Evolutionary conservation across 257 asterid species (phyloP).

Genomic region (Dorcoceras hygrometricum): DNA sequence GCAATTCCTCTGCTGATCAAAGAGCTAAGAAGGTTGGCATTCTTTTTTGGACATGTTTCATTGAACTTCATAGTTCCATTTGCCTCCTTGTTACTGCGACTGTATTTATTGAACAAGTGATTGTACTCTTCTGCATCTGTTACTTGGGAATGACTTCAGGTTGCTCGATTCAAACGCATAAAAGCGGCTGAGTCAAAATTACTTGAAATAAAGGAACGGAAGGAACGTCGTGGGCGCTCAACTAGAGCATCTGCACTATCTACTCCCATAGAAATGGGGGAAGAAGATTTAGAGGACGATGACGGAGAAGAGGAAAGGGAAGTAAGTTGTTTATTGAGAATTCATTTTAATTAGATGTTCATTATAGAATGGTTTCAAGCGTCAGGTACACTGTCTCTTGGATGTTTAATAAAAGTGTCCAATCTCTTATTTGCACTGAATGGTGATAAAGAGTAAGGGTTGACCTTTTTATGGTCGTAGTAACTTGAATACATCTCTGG

Average conservation of each 20-base stretch:
- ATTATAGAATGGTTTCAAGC: not conserved
- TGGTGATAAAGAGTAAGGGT: not conserved
- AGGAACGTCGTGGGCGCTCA: conserved; percentile 93
- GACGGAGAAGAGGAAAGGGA: conserved; percentile 99
- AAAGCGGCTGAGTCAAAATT: conserved; percentile 83
- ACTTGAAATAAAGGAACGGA: conserved; percentile 82
- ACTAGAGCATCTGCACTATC: conserved; percentile 91
- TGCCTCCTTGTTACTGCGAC: not conserved
- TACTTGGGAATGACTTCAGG: conserved; percentile 38
- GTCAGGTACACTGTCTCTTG: not conserved
- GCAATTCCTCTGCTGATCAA: conserved; percentile 49
- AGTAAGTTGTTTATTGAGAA: conserved; percentile 44
- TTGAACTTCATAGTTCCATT: conserved; percentile 3
- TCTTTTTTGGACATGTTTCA: not conserved
- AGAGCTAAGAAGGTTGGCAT: conserved; percentile 79
- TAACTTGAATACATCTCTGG: not conserved
- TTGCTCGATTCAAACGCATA: conserved; percentile 81
- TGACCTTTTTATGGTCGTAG: too few relatives aligned
- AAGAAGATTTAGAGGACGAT: conserved; percentile 77
- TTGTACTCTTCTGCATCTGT: conserved; percentile 10
- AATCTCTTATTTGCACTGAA: not conserved
- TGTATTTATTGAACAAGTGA: not conserved
- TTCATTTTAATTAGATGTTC: not conserved
- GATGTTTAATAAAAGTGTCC: not conserved
- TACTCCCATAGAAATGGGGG: conserved; percentile 67